Evolutionary conservation across 768 basidiomycete genomes (phyloP).

Genomic region (Strobilomyces echinocephalus): DNA sequence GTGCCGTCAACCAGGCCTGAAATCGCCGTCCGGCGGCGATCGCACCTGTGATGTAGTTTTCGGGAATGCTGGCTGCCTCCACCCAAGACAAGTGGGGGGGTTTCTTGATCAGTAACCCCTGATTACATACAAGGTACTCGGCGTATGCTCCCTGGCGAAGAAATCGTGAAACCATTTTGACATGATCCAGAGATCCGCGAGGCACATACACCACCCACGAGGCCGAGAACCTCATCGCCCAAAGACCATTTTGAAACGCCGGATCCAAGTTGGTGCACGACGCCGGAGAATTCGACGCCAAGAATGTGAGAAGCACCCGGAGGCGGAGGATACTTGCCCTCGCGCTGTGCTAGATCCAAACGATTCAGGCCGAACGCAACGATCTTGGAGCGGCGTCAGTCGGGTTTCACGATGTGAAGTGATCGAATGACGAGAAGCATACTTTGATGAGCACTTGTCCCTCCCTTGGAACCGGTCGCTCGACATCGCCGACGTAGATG

Average conservation of each 20-base stretch:
- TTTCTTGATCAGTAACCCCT: slow-evolving; percentile 69
- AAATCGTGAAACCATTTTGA: slow-evolving; percentile 2
- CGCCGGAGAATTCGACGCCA: slow-evolving; percentile 85
- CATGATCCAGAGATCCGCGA: not conserved
- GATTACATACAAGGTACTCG: slow-evolving; percentile 68
- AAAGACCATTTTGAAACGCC: slow-evolving; percentile 50
- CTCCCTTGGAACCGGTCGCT: slow-evolving; percentile 52
- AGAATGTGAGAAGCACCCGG: slow-evolving; percentile 70
- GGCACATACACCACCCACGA: slow-evolving; percentile 68
- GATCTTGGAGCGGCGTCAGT: slow-evolving; percentile 40
- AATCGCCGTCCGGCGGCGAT: slow-evolving; percentile 19
- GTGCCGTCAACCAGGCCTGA: slow-evolving; percentile 4
- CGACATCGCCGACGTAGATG: slow-evolving; percentile 69
- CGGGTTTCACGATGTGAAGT: not conserved
- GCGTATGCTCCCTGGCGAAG: slow-evolving; percentile 78
- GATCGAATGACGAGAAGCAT: slow-evolving; percentile 11
- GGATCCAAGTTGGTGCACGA: slow-evolving; percentile 49
- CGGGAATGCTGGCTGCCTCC: slow-evolving; percentile 84
- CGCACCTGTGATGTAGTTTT: slow-evolving; percentile 82
- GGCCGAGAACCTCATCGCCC: slow-evolving; percentile 73
- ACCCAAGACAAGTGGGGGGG: slow-evolving; percentile 71
- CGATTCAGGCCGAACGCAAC: slow-evolving; percentile 86
- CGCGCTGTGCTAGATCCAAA: slow-evolving; percentile 74
- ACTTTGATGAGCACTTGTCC: slow-evolving; percentile 81
- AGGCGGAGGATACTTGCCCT: slow-evolving; percentile 73